These are phyloP conservation scores for Irpex rosettiformis DNA, from an alignment of 1,284 basidiomycete species.

Conservation along the genomic window DNA sequence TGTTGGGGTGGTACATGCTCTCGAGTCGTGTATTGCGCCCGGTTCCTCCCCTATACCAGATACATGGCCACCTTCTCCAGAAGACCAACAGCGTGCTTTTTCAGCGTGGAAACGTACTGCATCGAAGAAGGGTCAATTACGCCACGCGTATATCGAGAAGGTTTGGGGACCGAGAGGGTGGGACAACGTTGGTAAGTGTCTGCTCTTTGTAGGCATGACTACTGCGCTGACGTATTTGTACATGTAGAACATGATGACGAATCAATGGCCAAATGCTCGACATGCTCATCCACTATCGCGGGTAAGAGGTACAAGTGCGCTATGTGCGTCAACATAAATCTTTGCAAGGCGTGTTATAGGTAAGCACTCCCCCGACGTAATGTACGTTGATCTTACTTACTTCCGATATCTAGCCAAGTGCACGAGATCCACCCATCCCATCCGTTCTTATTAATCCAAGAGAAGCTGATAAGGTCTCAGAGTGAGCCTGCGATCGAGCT, in stretches of 20 bases:
- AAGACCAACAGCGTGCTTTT: slow-evolving; percentile 42
- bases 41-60: slow-evolving; percentile 40
- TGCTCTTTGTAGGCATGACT: background rate
- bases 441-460: slow-evolving; percentile 68
- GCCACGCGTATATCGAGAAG: slow-evolving; percentile 84
- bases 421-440: slow-evolving; percentile 89
- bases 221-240: background rate
- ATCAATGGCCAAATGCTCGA: slow-evolving; percentile 65
- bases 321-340: slow-evolving; percentile 73
- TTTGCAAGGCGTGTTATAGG: slow-evolving; percentile 83
- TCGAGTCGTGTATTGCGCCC: slow-evolving; percentile 50
- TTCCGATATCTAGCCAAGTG: slow-evolving; percentile 51
- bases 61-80: slow-evolving; percentile 39
- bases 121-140: slow-evolving; percentile 67
- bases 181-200: slow-evolving; percentile 77
- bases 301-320: slow-evolving; percentile 81
- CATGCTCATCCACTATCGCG: slow-evolving; percentile 61
- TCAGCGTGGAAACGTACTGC: slow-evolving; percentile 58
- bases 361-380: slow-evolving; percentile 24
- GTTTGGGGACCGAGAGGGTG: slow-evolving; percentile 79
- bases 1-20: slow-evolving; percentile 74
- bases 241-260: slow-evolving; percentile 67
- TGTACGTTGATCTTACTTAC: background rate
- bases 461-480: slow-evolving; percentile 25
- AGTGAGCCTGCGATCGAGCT: slow-evolving; percentile 37